Percentiles rank a stretch among this genome's conserved stretches.
Conservation (phyloP, 2,329 filamentous ascomycete genomes). For the Fusarium decemcellulare region DNA sequence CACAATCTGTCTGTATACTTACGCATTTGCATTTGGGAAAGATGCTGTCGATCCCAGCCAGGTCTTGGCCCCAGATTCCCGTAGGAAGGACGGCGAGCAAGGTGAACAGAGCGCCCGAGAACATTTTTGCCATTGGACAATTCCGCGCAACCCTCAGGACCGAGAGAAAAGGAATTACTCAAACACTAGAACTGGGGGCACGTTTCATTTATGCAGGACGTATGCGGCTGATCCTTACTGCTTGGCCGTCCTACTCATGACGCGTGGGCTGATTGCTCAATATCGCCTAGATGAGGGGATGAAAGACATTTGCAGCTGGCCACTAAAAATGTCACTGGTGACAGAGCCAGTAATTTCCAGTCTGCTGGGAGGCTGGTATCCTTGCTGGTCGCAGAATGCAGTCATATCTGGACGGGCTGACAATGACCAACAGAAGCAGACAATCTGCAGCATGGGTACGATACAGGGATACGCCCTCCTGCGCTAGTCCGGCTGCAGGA, state of each 20-base stretch:
- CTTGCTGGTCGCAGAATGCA: not conserved
- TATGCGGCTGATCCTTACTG: not conserved
- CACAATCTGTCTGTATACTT: not conserved
- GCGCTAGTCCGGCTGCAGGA: not conserved
- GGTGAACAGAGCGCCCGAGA: not conserved
- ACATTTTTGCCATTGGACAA: not conserved
- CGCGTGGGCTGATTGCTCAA: not conserved
- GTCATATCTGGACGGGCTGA: not conserved
- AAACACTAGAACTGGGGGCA: not conserved
- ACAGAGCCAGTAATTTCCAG: too few species aligned
- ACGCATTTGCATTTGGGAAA: conserved; percentile 29
- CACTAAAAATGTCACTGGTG: too few species aligned
- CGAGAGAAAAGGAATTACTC: not conserved
- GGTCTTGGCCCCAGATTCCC: not conserved
- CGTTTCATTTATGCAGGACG: conserved; percentile 3
- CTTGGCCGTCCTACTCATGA: not conserved
- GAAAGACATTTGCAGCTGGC: too few species aligned
- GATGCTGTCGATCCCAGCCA: not conserved
- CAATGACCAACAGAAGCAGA: not conserved
- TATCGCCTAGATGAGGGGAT: too few species aligned
- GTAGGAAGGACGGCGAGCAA: conserved; percentile 12
- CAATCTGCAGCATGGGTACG: not conserved
- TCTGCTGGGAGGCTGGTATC: not conserved
- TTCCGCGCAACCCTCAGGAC: not conserved
- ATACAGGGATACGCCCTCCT: not conserved